These are phyloP conservation scores for Bothia castanella DNA, from an alignment of 1,284 basidiomycete species.

Conservation along the genomic window DNA sequence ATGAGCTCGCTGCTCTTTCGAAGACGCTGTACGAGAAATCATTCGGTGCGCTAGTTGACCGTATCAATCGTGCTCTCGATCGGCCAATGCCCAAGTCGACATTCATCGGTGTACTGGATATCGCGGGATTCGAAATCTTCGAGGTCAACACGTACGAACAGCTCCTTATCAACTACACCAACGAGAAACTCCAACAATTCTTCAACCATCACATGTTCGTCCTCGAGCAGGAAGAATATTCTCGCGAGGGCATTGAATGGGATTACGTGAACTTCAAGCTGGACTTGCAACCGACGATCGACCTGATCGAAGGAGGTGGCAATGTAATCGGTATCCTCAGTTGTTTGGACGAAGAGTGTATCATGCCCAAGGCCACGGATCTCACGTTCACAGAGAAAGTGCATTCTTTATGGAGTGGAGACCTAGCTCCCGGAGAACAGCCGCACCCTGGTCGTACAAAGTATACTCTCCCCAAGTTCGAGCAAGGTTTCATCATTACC, in stretches of 20 bases:
- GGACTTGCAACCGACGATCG: slow-evolving; percentile 97
- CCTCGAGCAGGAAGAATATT: slow-evolving; percentile 98
- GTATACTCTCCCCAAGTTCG: slow-evolving; percentile 85
- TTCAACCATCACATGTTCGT: slow-evolving; percentile 99
- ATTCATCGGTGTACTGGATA: slow-evolving; percentile 98
- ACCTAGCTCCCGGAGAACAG: slow-evolving; percentile 46
- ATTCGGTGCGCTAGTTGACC: slow-evolving; percentile 90
- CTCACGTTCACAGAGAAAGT: slow-evolving; percentile 94
- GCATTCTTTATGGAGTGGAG: slow-evolving; percentile 63
- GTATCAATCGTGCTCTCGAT: slow-evolving; percentile 93
- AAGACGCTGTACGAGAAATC: slow-evolving; percentile 98
- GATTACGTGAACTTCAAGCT: slow-evolving; percentile 98
- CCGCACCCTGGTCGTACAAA: slow-evolving; percentile 75
- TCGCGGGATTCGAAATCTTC: slow-evolving; percentile 98
- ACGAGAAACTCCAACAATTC: slow-evolving; percentile 95
- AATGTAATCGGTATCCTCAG: slow-evolving; percentile 85
- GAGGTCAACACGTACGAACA: slow-evolving; percentile 94
- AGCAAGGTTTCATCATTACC: slow-evolving; percentile 92
- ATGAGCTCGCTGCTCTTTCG: slow-evolving; percentile 89
- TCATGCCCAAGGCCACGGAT: slow-evolving; percentile 98
- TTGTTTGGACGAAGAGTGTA: slow-evolving; percentile 96
- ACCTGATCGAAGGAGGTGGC: slow-evolving; percentile 86
- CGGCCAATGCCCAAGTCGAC: slow-evolving; percentile 89
- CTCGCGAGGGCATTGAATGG: slow-evolving; percentile 97
- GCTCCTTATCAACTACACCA: slow-evolving; percentile 98